Evolutionary conservation across 2,329 filamentous ascomycete species (phyloP), one percentile per base, ranked within the genome.

Genomic region (Beauveria varroae): DNA sequence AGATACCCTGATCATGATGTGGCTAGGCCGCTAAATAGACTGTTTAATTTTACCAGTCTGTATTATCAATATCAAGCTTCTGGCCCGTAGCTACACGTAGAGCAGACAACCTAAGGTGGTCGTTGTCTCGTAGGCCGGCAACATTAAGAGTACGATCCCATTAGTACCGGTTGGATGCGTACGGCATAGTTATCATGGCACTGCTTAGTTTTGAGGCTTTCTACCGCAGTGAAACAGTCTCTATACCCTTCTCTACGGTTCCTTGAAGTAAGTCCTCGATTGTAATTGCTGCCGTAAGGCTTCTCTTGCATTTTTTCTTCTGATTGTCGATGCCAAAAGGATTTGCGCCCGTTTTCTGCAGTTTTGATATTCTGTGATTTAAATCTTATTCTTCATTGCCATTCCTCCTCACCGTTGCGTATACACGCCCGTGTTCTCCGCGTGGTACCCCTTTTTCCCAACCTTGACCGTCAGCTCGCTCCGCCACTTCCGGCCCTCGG

Each of bases 391-490:
- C 5, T 12, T 14, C 30, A 34, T 49, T 26, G 9, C 22, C 22
- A 8, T 10, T 5, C 2, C 18, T 43, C 41, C 47, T 70, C 66
- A 71, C 47, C 72, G 65, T 14, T 68, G 65, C 3, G 77, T 79
- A 52, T 80, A 80, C 5, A 80, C 72, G 0, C 78, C 78, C 2
- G 75, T 78, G 9, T 71, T 70, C 0, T 71, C 69, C 20, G 70
- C 71, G 62, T 80, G 78, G 63, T 80, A 80, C 2, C 78, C 78
- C 65, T 70, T 75, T 67, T 71, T 76, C 0, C 78, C 78, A 3
- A 80, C 75, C 62, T 63, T 67, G 0, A 63, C 60, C 0, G 72
- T 73, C 65, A 80, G 60, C 54, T 73, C 70, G 59, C 78, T 80
- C 65, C 68, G 67, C 73, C 72, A 74, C 41, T 73, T 69, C 62